Base-by-base conservation (phyloP, 2,329 filamentous ascomycete species). In the Aspergillus ochraceoroseus region DNA sequence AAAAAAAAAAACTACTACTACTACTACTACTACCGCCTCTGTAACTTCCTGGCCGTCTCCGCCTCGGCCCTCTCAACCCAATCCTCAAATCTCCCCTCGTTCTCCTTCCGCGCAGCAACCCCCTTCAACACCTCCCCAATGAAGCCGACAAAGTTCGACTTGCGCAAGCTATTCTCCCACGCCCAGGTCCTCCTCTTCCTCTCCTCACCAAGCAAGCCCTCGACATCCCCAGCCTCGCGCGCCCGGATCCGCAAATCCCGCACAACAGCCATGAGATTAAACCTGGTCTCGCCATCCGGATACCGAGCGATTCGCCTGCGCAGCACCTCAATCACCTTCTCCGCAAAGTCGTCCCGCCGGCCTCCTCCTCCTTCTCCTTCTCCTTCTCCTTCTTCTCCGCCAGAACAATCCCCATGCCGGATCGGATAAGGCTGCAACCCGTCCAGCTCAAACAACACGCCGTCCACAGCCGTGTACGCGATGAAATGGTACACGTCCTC, bases 101-200 rank as follows among this genome's bases (percentile, higher is more conserved):
- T 71, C 27, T 94, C 61, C 72, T 94, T 95, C 46, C 70, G 64
- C 49, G 68, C 74, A n/a, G 87, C 84, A 3, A 95, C 90, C 1
- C 81, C 85, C 72, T 92, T 94, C 54, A 95, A 70, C 46, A 95
- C 73, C 70, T 95, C 88, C 8, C 87, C 88, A 2, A 90, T 85
- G 57, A 98, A 95, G 0, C 88, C 90, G 0, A 98, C 86, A 70
- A 98, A 98, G 66, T 98, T 98, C 66, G 95, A 90, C 55, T 85
- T 73, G 46, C 92, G 72, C 57, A 98, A 72, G 7, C 88, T 85
- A 66, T 98, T 98, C 75, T 98, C 92, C 75, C 92, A 95, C 60
- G 81, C 77, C 92, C 92, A 98, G 49, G 82, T 85, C 43, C 75
- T 75, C 37, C 92, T 76, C 77, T 94, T 95, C 59, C 77, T 74